Conservation (phyloP, 2,329 filamentous ascomycete species). For the Beauveria sp. region DNA sequence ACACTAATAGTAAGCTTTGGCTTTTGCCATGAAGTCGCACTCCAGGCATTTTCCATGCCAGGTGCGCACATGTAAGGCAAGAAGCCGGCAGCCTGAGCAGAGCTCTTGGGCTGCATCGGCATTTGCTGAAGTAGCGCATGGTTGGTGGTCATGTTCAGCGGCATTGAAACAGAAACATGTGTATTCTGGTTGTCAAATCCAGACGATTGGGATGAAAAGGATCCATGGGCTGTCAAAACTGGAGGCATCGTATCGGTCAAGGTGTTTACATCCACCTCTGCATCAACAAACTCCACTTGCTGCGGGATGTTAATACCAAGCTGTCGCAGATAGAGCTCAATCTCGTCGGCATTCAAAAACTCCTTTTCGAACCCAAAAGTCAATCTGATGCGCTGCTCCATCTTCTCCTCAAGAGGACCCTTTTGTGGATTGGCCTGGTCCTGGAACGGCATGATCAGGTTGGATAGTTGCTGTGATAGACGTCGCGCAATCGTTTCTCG, state of each 20-base stretch:
- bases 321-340: slow-evolving; percentile 63
- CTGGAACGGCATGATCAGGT: slow-evolving; percentile 13
- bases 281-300: slow-evolving; percentile 51
- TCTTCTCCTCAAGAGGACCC: slow-evolving; percentile 10
- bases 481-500: slow-evolving; percentile 39
- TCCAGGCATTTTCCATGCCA: slow-evolving; percentile 11
- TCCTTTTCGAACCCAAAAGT: slow-evolving; percentile 61
- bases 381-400: slow-evolving; percentile 40
- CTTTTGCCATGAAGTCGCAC: slow-evolving; percentile 18
- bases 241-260: slow-evolving; percentile 19
- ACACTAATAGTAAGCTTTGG: slow-evolving; percentile 30
- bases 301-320: slow-evolving; percentile 57
- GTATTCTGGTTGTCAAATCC: background rate
- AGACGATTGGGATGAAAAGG: slow-evolving; percentile 3
- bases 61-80: slow-evolving; percentile 7
- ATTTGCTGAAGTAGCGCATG: background rate
- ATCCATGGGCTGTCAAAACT: background rate
- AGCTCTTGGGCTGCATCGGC: background rate
- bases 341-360: slow-evolving; percentile 71
- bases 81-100: background rate
- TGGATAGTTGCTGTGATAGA: slow-evolving; percentile 27
- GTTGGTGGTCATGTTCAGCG: background rate
- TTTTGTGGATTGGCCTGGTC: background rate
- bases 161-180: background rate
- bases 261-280: slow-evolving; percentile 43